Evolutionary conservation across 495 filamentous ascomycete genomes (phyloP), one percentile per base, ranked within the genome.

Genomic region (Penicillium desertorum): DNA sequence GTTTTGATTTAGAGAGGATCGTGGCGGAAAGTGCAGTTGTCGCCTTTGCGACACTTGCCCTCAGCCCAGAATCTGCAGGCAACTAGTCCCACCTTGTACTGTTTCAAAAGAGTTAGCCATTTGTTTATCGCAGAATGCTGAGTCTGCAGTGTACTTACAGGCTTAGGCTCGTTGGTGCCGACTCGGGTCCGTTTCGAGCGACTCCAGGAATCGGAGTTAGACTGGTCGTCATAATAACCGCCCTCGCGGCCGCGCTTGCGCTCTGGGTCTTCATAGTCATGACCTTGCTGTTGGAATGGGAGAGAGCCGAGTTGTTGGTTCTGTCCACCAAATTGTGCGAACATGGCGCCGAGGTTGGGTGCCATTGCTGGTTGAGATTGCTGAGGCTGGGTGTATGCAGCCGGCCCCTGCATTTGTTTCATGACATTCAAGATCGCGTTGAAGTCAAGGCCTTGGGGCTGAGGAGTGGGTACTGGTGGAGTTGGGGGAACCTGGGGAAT

Each of bases 1-100:
- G 36, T 17, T 43, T 10, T 16, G 29, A n/a, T 25, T 51, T 41
- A 54, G 9, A 54, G 49, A 12, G 49, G 12, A 57, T 79, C 77
- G 22, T 96, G 92, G 44, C 88, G 79, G 72, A 85, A 96, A 1
- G 89, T 94, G 69, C 92, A 96, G 34, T 87, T 86, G 17, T 88
- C 87, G 4, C 92, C 92, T 71, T 96, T 94, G 17, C 79, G 78
- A 72, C 92, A 96, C 68, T 86, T 86, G 16, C 91, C 91, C 55
- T 88, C 81, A 6, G 81, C 76, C 78, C 81, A 96, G 71, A 91
- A 96, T 47, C 80, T 83, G 72, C 92, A 96, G 16, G 88, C 80
- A 48, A 81, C 76, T 30, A 72, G 59, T 48, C 72, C 72, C 46
- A 66, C 70, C 59, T 75, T 76, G 48, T 75, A 75, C 68, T 75